Evolutionary conservation across 2,329 filamentous ascomycete species (phyloP), one percentile per base, ranked within the genome.

Genomic region (Colletotrichum sp.): DNA sequence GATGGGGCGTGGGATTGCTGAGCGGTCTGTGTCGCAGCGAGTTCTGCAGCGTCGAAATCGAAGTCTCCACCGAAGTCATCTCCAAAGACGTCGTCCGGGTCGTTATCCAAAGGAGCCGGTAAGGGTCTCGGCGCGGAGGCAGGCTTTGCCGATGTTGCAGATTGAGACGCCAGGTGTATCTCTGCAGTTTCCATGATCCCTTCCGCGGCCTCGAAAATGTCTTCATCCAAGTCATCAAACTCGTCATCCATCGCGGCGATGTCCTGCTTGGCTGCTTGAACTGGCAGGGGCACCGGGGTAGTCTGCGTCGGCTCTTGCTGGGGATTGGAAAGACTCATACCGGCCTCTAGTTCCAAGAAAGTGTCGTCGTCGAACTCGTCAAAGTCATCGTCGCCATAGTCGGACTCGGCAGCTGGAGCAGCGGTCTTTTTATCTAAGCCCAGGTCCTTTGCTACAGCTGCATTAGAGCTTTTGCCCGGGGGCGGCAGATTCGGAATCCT

Each of bases 11-110:
- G 75, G 57, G 76, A 76, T 75, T 82, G 82, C 74, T 85, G 80
- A 30, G 85, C 82, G 79, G 93, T 92, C 86, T 97, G 93, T 65
- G 94, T 95, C 63, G 94, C 94, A 81, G 91, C 92, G 79, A 93
- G 85, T 85, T 96, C 93, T 78, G 92, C 93, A 76, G 93, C 92
- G 80, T 96, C 95, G 81, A 95, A 94, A 84, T 98, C 95, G 84
- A 92, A 89, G 79, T 92, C 95, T 85, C 95, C 95, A 74, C 91
- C 93, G 79, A 90, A 92, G 79, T 92, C 95, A 85, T 96, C 95
- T 72, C 91, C 93, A 79, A 90, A 92, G 79, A 91, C 95, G 85
- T 95, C 95, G 74, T 91, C 93, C 52, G 87, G 82, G 78, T 88
- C 87, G 55, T 88, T 86, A 68, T 81, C 80, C 39, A 81, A 80